A percentile compares a stretch with the other conserved stretches of the same genome.
Evolutionary conservation across 768 basidiomycete species (phyloP).

Genomic region (Phaeolepiota aurea): DNA sequence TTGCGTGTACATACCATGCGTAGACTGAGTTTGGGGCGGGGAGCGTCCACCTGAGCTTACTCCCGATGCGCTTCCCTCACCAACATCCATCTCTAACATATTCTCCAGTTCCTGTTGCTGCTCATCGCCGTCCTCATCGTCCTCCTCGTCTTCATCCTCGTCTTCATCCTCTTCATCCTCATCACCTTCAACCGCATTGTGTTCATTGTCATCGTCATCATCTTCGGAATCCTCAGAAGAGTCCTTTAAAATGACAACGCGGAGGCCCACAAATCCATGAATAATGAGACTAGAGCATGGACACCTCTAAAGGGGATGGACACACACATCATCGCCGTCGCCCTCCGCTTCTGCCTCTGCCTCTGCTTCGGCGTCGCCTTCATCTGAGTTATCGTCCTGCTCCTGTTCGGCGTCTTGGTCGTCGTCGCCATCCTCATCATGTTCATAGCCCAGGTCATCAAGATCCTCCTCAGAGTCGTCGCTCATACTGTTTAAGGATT

Average conservation of each 20-base stretch:
- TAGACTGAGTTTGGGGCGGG: constrained; percentile 8
- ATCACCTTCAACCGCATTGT: constrained; percentile 34
- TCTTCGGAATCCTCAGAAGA: constrained; percentile 55
- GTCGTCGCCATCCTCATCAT: background rate
- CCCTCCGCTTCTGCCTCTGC: constrained; percentile 54
- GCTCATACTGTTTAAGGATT: background rate
- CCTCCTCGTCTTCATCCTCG: constrained; percentile 10
- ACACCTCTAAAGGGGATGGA: constrained; percentile 1
- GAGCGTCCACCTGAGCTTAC: constrained; percentile 1
- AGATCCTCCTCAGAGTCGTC: constrained; percentile 45
- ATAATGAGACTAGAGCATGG: constrained; percentile 4
- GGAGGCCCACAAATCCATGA: constrained; percentile 52
- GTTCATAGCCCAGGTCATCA: constrained; percentile 16
- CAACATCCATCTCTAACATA: constrained; percentile 7
- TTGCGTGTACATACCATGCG: background rate
- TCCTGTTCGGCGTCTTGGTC: constrained; percentile 36
- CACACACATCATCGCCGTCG: constrained; percentile 59
- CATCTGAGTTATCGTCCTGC: constrained; percentile 30
- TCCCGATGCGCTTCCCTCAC: constrained; percentile 5
- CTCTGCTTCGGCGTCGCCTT: constrained; percentile 40
- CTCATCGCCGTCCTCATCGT: constrained; percentile 28
- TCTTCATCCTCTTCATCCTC: constrained; percentile 19
- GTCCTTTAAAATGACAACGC: too few species aligned
- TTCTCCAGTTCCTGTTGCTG: constrained; percentile 10
- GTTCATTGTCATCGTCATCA: constrained; percentile 39